Conservation (phyloP, 495 filamentous ascomycete species). For the Daldinia vernicosa region DNA sequence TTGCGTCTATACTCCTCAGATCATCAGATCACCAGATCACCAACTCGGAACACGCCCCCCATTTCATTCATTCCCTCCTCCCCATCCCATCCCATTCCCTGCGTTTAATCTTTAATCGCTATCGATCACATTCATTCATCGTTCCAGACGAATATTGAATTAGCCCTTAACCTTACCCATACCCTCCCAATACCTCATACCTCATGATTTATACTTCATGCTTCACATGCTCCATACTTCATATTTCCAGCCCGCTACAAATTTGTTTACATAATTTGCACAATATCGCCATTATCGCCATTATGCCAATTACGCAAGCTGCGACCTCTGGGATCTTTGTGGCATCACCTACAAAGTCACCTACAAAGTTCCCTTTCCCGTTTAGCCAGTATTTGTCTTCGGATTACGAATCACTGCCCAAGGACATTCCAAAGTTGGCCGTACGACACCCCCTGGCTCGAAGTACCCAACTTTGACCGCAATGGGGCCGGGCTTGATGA, state of each 20-base stretch:
- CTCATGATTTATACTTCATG: conserved; percentile 7
- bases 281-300: conserved; percentile 1
- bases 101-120: not conserved
- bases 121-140: not conserved
- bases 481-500: conserved; percentile 33
- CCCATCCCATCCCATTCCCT: not conserved
- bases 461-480: conserved; percentile 36
- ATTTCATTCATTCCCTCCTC: conserved; percentile 11
- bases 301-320: conserved; percentile 20
- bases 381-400: conserved; percentile 43
- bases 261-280: too few species aligned
- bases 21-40: conserved; percentile 1
- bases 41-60: conserved; percentile 5
- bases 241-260: conserved; percentile 19
- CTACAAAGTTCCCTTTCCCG: conserved; percentile 34
- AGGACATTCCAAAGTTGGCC: conserved; percentile 35
- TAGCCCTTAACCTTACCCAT: conserved; percentile 6
- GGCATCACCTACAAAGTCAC: too few species aligned
- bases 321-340: conserved; percentile 12
- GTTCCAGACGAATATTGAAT: not conserved
- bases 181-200: conserved; percentile 3
- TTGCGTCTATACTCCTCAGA: conserved; percentile 5
- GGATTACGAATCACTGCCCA: conserved; percentile 40
- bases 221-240: too few species aligned
- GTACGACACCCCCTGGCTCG: conserved; percentile 27